Evolutionary conservation across 106 monocot genomes (phyloP).

Genomic region (Allium fistulosum): DNA sequence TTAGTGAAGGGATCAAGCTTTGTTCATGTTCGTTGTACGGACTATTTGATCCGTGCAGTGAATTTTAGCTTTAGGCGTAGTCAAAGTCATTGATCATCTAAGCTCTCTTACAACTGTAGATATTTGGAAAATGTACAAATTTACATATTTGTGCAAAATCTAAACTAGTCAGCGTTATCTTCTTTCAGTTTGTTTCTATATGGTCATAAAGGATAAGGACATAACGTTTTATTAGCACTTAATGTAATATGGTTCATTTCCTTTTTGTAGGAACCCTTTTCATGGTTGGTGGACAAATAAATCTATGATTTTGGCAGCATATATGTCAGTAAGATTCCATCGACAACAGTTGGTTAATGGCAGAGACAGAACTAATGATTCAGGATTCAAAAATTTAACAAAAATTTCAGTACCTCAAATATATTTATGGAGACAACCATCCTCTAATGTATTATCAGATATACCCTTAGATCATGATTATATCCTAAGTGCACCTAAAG

Average conservation of each 20-base stretch:
- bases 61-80: too few relatives aligned
- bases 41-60: too few relatives aligned
- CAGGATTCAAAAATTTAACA: neutral
- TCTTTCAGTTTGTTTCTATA: too few relatives aligned
- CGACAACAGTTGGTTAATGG: neutral
- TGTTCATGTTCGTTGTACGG: too few relatives aligned
- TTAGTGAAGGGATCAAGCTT: too few relatives aligned
- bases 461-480: conserved; percentile 1
- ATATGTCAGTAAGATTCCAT: conserved; percentile 1
- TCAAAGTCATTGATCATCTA: too few relatives aligned
- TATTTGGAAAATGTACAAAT: too few relatives aligned
- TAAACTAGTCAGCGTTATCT: too few relatives aligned
- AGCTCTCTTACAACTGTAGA: too few relatives aligned
- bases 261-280: conserved; percentile 1
- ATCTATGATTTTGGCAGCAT: conserved; percentile 4
- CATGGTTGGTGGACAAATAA: neutral
- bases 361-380: conserved; percentile 2
- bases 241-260: neutral
- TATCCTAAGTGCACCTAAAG: neutral
- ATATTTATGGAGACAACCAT: conserved; percentile 5
- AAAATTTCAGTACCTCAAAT: neutral
- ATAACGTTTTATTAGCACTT: neutral
- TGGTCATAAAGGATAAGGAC: too few relatives aligned
- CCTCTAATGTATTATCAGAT: neutral
- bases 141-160: too few relatives aligned